A percentile compares a stretch with the other conserved stretches of the same genome.
These are phyloP conservation scores for Tolypocladium endophyticum DNA, from an alignment of 2,329 filamentous ascomycete species.

Conservation along the genomic window DNA sequence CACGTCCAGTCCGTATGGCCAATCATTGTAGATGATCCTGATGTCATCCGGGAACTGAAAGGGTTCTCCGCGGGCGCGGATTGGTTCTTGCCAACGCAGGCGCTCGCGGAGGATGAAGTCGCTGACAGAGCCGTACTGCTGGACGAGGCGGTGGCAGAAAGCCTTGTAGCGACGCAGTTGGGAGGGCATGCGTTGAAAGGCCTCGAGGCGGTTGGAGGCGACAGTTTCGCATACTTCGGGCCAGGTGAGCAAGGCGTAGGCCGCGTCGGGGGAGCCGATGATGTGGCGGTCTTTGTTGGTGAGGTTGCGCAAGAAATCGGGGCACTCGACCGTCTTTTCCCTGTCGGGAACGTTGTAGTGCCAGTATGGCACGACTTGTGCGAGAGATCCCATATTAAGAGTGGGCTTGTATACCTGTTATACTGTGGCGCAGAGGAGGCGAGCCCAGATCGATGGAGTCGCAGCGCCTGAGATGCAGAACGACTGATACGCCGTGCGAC, in stretches of 20 bases:
- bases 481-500: background rate
- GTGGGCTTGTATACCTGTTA: background rate
- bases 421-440: background rate
- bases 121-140: constrained; percentile 65
- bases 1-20: constrained; percentile 78
- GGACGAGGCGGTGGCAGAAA: constrained; percentile 53
- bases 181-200: constrained; percentile 67
- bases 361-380: constrained; percentile 55
- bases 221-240: constrained; percentile 54
- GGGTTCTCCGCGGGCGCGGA: constrained; percentile 21
- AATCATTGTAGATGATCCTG: constrained; percentile 80
- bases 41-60: constrained; percentile 45
- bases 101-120: constrained; percentile 63
- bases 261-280: constrained; percentile 57
- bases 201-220: constrained; percentile 55
- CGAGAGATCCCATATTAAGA: constrained; percentile 23
- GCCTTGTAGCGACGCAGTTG: constrained; percentile 69
- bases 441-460: background rate
- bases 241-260: constrained; percentile 60
- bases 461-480: background rate
- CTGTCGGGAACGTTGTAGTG: constrained; percentile 63
- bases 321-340: constrained; percentile 56
- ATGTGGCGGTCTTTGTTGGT: constrained; percentile 59
- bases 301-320: constrained; percentile 54
- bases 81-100: constrained; percentile 53